Evolutionary conservation across 306 rosid genomes (phyloP), one percentile per base, ranked within the genome.

Genomic region (Malus asiatica): DNA sequence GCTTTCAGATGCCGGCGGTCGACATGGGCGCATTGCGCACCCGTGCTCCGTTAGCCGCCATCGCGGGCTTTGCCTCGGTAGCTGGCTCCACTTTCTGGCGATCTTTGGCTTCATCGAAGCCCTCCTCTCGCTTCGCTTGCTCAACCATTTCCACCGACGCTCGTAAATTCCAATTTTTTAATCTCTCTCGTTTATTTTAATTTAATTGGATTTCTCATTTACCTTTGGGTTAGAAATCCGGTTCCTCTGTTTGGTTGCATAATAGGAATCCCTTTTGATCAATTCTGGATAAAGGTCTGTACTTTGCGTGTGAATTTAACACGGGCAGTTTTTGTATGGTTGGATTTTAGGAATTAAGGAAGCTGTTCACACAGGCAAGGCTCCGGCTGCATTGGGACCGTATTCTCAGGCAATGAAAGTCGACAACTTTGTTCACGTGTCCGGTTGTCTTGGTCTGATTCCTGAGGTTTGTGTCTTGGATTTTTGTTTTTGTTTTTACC

Each of bases 311-410:
- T 38, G 76, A 57, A 58, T 72, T 73, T 42, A 22, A 73, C 3
- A 9, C 19, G 69, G 58, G 19, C 6, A 11, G 42, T 71, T 20
- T 80, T 85, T 74, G 59, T 61, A 20, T 71, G 42, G 4, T 4
- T 40, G 8, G 59, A 11, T 42, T 40, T 11, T 68, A 91, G 98
- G 84, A 76, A 72, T 82, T 65, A 95, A 86, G 89, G 96, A 92
- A 83, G 92, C 89, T 84, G 92, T 94, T 74, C 81, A 87, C 40
- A 87, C 96, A n/a, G 96, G 90, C 66, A 90, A 87, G 83, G 98
- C 98, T 53, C 98, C 97, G 1, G 98, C 96, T 0, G 97, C 98
- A 59, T 83, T 94, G 82, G 98, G 98, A 0, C 98, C 96, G 11
- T 94, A 94, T 76, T 94, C 98, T 66, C 98, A 94, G 78, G 98